Evolutionary conservation across 1,284 basidiomycete species (phyloP).

Genomic region (Pholiota adiposa): DNA sequence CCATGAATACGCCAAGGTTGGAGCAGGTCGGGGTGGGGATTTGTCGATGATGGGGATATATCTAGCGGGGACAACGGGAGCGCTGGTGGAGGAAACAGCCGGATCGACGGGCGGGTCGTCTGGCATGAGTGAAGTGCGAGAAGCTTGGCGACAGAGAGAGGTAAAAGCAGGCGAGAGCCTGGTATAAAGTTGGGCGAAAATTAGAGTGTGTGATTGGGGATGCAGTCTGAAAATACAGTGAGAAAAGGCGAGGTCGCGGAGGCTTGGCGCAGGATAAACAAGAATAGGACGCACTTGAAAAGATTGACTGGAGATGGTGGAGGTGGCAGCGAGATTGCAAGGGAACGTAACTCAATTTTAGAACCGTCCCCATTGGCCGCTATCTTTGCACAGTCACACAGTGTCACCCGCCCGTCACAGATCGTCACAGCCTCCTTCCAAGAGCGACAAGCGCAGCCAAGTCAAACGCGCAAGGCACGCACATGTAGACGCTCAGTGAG

Average conservation of each 20-base stretch:
- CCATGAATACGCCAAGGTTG: constrained; percentile 37
- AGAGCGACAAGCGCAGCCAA: constrained; percentile 14
- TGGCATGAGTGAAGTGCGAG: neutral
- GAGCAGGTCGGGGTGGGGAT: constrained; percentile 24
- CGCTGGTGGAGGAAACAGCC: neutral
- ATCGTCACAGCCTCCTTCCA: constrained; percentile 12
- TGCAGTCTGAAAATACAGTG: neutral
- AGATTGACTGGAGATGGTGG: constrained; percentile 11
- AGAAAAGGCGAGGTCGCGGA: constrained; percentile 2
- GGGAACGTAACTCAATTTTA: constrained; percentile 23
- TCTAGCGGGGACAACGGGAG: neutral
- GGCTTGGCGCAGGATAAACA: constrained; percentile 21
- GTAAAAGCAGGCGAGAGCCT: too few species aligned
- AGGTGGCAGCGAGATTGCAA: constrained; percentile 6
- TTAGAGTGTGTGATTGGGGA: constrained; percentile 3
- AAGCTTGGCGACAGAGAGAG: constrained; percentile 1
- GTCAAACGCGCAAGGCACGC: constrained; percentile 6
- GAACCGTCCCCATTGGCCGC: constrained; percentile 23
- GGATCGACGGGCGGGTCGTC: neutral
- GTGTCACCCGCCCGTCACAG: constrained; percentile 19
- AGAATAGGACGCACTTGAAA: constrained; percentile 3
- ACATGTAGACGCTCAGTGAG: neutral
- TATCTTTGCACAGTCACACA: constrained; percentile 24
- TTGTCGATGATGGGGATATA: constrained; percentile 21
- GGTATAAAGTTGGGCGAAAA: neutral